phyloP scores from a whole-genome alignment of 495 filamentous ascomycete species.

The Umbilicaria muhlenbergii region DNA sequence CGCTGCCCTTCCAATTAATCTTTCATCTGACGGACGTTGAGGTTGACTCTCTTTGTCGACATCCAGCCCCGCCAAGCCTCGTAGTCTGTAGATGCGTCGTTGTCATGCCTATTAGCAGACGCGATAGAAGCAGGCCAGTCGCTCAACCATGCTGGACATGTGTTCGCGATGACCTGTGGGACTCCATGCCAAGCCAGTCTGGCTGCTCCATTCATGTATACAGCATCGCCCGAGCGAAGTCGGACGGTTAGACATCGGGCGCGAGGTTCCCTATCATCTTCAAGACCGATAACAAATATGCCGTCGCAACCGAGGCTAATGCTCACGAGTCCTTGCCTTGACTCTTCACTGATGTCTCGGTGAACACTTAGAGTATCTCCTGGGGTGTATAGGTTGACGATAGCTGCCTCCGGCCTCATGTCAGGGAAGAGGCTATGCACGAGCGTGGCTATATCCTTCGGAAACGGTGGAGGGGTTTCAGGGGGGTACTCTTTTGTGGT shows the following conservation, averaged over 20 bases:
- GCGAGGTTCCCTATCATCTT: constrained; percentile 18
- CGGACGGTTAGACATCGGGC: constrained; percentile 42
- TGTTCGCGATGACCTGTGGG: constrained; percentile 59
- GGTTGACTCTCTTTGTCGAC: constrained; percentile 66
- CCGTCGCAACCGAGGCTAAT: constrained; percentile 80
- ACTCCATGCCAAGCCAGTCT: constrained; percentile 92
- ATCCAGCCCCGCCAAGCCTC: constrained; percentile 72
- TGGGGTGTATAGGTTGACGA: constrained; percentile 78
- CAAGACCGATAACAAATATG: constrained; percentile 54
- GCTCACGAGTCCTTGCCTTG: constrained; percentile 58
- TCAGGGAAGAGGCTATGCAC: constrained; percentile 51
- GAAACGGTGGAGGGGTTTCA: constrained; percentile 53
- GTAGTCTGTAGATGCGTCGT: constrained; percentile 21
- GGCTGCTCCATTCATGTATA: constrained; percentile 65
- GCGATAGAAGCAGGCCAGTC: constrained; percentile 50
- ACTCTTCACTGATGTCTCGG: constrained; percentile 76
- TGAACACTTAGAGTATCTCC: constrained; percentile 80
- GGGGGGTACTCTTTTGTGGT: constrained; percentile 64
- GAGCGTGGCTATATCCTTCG: constrained; percentile 49
- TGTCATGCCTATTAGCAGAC: constrained; percentile 4
- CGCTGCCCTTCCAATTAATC: constrained; percentile 20
- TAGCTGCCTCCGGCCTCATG: constrained; percentile 69
- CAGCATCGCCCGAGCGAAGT: constrained; percentile 62
- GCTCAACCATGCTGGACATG: constrained; percentile 57
- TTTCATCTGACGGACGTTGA: constrained; percentile 86